Conservation (phyloP, 371 early-diverging fungal species). For the Zopfochytrium polystomum region DNA sequence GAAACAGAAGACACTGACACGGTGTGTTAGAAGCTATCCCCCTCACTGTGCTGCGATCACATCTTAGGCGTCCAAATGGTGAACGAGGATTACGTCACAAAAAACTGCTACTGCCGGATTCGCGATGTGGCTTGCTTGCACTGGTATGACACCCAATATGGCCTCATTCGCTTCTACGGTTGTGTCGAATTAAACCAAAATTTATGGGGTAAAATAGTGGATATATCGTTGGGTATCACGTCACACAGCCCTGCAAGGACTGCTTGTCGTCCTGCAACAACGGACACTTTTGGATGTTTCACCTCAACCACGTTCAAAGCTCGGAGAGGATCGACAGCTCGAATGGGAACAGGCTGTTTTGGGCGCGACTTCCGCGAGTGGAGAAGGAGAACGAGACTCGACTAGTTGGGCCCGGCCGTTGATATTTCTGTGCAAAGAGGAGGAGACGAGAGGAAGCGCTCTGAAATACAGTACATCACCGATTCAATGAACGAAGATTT, state of each 20-base stretch:
- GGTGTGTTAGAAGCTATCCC: not conserved
- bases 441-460: too few species aligned
- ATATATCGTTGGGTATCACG: conserved; percentile 43
- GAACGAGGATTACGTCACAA: conserved; percentile 85
- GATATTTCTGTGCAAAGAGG: too few species aligned
- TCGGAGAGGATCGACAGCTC: conserved; percentile 32
- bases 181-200: too few species aligned
- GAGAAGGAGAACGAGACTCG: too few species aligned
- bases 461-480: too few species aligned
- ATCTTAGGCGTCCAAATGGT: conserved; percentile 75
- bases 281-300: conserved; percentile 90
- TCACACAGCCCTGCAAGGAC: conserved; percentile 82
- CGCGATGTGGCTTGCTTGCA: conserved; percentile 91
- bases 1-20: not conserved
- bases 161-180: too few species aligned
- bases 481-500: too few species aligned
- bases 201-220: too few species aligned
- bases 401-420: too few species aligned
- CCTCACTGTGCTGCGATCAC: not conserved
- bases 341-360: conserved; percentile 40
- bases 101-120: conserved; percentile 88
- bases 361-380: conserved; percentile 53
- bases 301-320: conserved; percentile 19
- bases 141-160: conserved; percentile 69
- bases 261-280: conserved; percentile 88